These are phyloP conservation scores for Xylaria cubensis DNA, from an alignment of 495 filamentous ascomycete genomes.

Conservation along the genomic window DNA sequence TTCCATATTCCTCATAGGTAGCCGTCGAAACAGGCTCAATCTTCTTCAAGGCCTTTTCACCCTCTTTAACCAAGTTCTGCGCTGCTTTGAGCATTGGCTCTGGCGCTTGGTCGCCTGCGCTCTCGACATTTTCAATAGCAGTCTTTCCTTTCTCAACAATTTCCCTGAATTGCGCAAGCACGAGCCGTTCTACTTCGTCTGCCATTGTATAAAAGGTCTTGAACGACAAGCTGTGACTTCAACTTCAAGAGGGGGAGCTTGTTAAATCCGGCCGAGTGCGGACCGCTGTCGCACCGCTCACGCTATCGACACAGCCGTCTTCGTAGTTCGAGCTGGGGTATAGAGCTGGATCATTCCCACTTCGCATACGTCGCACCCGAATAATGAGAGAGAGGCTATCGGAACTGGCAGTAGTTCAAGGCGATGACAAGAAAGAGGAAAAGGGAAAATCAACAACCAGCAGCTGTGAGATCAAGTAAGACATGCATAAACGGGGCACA, in stretches of 20 bases:
- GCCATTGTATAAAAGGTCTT: constrained; percentile 32
- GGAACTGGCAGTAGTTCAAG: neutral
- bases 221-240: neutral
- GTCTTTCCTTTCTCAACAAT: constrained; percentile 48
- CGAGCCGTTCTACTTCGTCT: constrained; percentile 48
- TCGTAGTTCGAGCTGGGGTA: neutral
- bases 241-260: neutral
- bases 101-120: constrained; percentile 38
- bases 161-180: constrained; percentile 48
- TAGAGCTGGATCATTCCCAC: constrained; percentile 7
- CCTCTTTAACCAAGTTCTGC: constrained; percentile 47
- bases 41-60: constrained; percentile 50
- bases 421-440: neutral
- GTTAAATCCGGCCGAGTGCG: constrained; percentile 6
- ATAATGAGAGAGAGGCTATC: neutral
- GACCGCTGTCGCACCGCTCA: constrained; percentile 1
- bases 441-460: constrained; percentile 1
- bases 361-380: neutral
- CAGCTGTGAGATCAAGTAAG: constrained; percentile 19
- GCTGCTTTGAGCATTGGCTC: constrained; percentile 50
- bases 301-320: constrained; percentile 6
- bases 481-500: constrained; percentile 25
- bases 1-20: constrained; percentile 47
- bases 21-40: constrained; percentile 51
- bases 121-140: constrained; percentile 47